Conservation (phyloP, 192 early-diverging fungal species). For the Pilaira anomala region DNA sequence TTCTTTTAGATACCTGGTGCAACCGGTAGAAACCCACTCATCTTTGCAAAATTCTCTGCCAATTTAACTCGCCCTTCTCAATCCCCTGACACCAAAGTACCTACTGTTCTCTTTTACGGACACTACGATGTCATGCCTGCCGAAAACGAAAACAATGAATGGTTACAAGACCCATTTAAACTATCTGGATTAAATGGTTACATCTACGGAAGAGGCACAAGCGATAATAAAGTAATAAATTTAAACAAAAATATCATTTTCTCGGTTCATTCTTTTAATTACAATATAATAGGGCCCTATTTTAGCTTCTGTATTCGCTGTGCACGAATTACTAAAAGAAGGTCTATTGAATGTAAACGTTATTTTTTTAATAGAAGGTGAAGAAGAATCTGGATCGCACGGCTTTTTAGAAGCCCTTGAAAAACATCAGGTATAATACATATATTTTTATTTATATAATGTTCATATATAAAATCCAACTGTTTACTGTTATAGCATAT, state of each 20-base stretch:
- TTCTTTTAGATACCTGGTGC: slow-evolving; percentile 50
- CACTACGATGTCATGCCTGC: slow-evolving; percentile 80
- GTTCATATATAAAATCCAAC: background rate
- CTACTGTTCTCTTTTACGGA: slow-evolving; percentile 67
- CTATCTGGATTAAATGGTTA: slow-evolving; percentile 62
- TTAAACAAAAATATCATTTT: background rate
- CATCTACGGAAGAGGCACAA: slow-evolving; percentile 71
- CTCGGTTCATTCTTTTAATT: background rate
- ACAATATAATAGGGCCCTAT: slow-evolving; percentile 53
- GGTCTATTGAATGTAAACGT: slow-evolving; percentile 56
- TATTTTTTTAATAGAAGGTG: slow-evolving; percentile 73
- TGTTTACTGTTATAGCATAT: slow-evolving; percentile 9
- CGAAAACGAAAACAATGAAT: slow-evolving; percentile 48
- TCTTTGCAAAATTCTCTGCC: slow-evolving; percentile 58
- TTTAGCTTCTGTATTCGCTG: slow-evolving; percentile 65
- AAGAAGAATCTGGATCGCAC: slow-evolving; percentile 68
- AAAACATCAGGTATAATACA: slow-evolving; percentile 32
- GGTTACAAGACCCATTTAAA: slow-evolving; percentile 63
- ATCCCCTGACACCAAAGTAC: slow-evolving; percentile 15
- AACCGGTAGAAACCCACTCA: slow-evolving; percentile 61
- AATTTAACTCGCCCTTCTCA: slow-evolving; percentile 25
- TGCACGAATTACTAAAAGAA: slow-evolving; percentile 57
- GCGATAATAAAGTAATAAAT: slow-evolving; percentile 58
- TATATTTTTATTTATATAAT: background rate
- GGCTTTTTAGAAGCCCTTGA: slow-evolving; percentile 62